Evolutionary conservation across 768 basidiomycete species (phyloP).

Genomic region (Boletales sp.): DNA sequence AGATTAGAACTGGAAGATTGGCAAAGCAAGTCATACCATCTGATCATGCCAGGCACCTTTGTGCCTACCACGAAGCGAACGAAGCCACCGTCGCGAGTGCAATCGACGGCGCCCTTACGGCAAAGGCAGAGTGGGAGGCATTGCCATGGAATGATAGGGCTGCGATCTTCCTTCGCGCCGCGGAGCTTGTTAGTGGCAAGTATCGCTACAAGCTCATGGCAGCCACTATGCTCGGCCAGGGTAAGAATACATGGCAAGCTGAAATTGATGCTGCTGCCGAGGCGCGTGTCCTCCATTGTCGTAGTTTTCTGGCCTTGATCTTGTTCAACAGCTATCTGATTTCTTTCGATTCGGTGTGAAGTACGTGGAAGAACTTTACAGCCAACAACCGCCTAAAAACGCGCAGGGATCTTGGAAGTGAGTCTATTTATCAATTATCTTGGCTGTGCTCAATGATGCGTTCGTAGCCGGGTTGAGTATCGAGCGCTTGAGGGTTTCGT

Average conservation of each 20-base stretch:
- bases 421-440: slow-evolving; percentile 30
- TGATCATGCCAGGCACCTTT: slow-evolving; percentile 78
- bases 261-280: slow-evolving; percentile 99
- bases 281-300: slow-evolving; percentile 41
- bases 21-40: slow-evolving; percentile 83
- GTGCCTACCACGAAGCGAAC: slow-evolving; percentile 87
- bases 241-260: slow-evolving; percentile 99
- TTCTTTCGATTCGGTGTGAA: slow-evolving; percentile 97
- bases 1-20: slow-evolving; percentile 80
- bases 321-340: slow-evolving; percentile 60
- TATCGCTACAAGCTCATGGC: slow-evolving; percentile 94
- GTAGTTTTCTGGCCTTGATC: slow-evolving; percentile 5
- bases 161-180: slow-evolving; percentile 97
- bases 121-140: slow-evolving; percentile 87
- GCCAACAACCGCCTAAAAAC: slow-evolving; percentile 87
- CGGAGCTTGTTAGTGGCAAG: slow-evolving; percentile 93
- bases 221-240: slow-evolving; percentile 96
- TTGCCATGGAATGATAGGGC: slow-evolving; percentile 97
- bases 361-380: slow-evolving; percentile 92
- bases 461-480: slow-evolving; percentile 84
- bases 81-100: slow-evolving; percentile 69
- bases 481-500: slow-evolving; percentile 98
- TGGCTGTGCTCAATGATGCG: slow-evolving; percentile 5
- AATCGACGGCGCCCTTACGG: slow-evolving; percentile 83
- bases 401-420: slow-evolving; percentile 91